A percentile compares a stretch with the other conserved stretches of the same genome.
Evolutionary conservation across 805 yeast species (phyloP).

Genomic region (Teunomyces atbi): DNA sequence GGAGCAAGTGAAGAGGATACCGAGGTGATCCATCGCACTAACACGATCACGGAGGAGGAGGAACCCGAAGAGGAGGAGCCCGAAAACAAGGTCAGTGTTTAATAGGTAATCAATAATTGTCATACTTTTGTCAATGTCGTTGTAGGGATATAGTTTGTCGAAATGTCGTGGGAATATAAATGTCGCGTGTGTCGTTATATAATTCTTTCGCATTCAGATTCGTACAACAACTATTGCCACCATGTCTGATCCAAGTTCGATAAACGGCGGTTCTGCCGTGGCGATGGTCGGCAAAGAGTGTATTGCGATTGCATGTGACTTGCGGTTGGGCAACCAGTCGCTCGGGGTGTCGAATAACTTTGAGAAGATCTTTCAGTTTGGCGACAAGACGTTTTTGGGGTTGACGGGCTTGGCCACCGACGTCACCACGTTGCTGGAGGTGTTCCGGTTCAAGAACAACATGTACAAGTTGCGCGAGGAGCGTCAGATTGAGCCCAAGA

Average conservation of each 20-base stretch:
- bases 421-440: slow-evolving; percentile 80
- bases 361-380: slow-evolving; percentile 86
- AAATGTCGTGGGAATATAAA: background rate
- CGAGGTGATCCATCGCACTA: slow-evolving; percentile 31
- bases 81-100: slow-evolving; percentile 3
- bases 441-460: slow-evolving; percentile 81
- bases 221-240: too few species aligned
- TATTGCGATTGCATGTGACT: slow-evolving; percentile 95
- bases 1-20: slow-evolving; percentile 5
- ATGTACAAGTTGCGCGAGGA: slow-evolving; percentile 89
- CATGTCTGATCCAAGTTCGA: slow-evolving; percentile 78
- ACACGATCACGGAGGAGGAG: slow-evolving; percentile 40
- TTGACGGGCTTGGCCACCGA: slow-evolving; percentile 95
- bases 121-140: too few species aligned
- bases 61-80: slow-evolving; percentile 27
- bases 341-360: slow-evolving; percentile 89
- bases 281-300: slow-evolving; percentile 99
- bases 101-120: slow-evolving; percentile 5
- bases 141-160: too few species aligned
- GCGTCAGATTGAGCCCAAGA: slow-evolving; percentile 86
- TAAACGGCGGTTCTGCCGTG: slow-evolving; percentile 92
- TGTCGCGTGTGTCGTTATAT: too few species aligned
- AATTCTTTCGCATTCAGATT: background rate
- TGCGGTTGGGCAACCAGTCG: slow-evolving; percentile 91
- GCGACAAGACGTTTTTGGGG: slow-evolving; percentile 78